Evolutionary conservation across 768 basidiomycete genomes (phyloP), one percentile per base, ranked within the genome.

Genomic region (Suillus lakei): DNA sequence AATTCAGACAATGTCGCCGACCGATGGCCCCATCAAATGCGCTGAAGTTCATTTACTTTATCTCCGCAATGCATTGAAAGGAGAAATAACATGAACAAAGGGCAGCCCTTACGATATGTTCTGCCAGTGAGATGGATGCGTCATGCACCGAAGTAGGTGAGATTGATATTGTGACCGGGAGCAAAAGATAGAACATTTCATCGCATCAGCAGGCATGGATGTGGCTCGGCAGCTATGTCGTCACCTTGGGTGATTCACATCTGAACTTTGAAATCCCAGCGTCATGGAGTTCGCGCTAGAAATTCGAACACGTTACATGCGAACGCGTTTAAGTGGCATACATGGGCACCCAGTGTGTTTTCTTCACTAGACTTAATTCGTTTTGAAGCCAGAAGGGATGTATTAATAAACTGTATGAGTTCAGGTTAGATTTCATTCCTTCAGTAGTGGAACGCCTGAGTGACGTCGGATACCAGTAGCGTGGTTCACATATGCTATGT

Each of bases 21-120:
- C 44, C 38, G 36, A 63, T 60, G 30, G 16, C 50, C 63, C 50
- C 64, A 67, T 30, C 65, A 64, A 39, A 34, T 30, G 46, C 30
- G 18, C n/a, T 63, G 39, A 30, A 60, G 67, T 67, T 67, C 67
- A 69, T 69, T 34, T 51, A 4, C 60, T 44, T 61, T 75, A 75
- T 77, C 67, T 75, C 74, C 75, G 72, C 73, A 66, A 54, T 61
- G 58, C 18, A 38, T 12, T 36, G 10, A 64, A 28, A 64, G 32
- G 34, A 60, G 36, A 48, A 55, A 53, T 58, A 30, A 54, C n/a
- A 44, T 55, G 36, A 41, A 21, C 58, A 66, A 56, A 66, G 73
- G 73, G 70, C 63, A 30, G 41, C 26, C 7, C 61, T 74, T 68
- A 70, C 73, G 71, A 48, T 60, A 70, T 41, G 41, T 28, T 59